Conservation (phyloP, 805 yeast genomes). For the Lachancea thermotolerans region DNA sequence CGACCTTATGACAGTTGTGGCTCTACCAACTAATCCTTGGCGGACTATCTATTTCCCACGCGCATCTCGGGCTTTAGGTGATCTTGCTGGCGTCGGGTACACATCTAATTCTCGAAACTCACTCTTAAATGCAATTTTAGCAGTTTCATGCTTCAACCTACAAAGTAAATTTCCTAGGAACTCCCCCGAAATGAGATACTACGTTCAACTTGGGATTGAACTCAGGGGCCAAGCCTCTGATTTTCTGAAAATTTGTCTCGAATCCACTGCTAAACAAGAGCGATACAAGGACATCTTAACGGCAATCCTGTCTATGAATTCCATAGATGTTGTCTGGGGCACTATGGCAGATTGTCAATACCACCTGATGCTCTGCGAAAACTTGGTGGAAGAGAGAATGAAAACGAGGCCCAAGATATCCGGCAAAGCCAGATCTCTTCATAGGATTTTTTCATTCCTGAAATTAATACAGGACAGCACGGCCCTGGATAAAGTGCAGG, state of each 20-base stretch:
- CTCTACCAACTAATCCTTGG: slow-evolving; percentile 78
- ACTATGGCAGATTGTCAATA: slow-evolving; percentile 78
- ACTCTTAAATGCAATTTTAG: slow-evolving; percentile 66
- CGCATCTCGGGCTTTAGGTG: slow-evolving; percentile 78
- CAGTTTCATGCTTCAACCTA: slow-evolving; percentile 75
- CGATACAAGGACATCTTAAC: slow-evolving; percentile 80
- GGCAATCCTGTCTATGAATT: slow-evolving; percentile 79
- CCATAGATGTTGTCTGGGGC: slow-evolving; percentile 87
- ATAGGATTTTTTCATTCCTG: slow-evolving; percentile 68
- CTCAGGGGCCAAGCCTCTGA: slow-evolving; percentile 68
- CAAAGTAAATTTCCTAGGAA: slow-evolving; percentile 66
- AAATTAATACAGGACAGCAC: slow-evolving; percentile 76
- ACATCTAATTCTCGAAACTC: slow-evolving; percentile 76
- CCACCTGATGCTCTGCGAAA: slow-evolving; percentile 71
- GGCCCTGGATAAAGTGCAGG: slow-evolving; percentile 25
- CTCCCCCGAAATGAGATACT: slow-evolving; percentile 61
- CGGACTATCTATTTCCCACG: slow-evolving; percentile 78
- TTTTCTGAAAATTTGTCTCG: slow-evolving; percentile 55
- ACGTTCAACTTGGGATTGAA: slow-evolving; percentile 64
- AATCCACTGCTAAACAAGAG: slow-evolving; percentile 45
- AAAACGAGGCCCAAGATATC: slow-evolving; percentile 56
- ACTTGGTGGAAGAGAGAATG: slow-evolving; percentile 65
- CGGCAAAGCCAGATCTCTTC: slow-evolving; percentile 69
- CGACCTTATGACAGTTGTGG: slow-evolving; percentile 67
- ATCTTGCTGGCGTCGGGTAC: slow-evolving; percentile 62